Evolutionary conservation across 805 yeast genomes (phyloP), one percentile per base, ranked within the genome.

Genomic region (Zygosaccharomyces bisporus): DNA sequence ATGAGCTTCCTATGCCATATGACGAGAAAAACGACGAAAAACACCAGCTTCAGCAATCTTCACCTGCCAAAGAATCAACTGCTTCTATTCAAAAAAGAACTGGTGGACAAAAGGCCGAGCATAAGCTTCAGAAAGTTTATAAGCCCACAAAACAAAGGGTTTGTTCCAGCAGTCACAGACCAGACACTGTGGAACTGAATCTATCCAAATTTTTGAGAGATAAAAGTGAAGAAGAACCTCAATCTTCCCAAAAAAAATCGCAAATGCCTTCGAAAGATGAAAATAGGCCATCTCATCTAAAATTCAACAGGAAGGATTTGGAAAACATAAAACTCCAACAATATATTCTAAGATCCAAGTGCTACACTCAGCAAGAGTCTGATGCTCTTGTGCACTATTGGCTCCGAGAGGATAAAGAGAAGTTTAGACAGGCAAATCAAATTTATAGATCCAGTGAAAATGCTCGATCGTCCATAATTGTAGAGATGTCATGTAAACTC

Each of bases 391-490:
- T 41, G 12, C 34, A 32, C 21, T 23, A 31, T n/a, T 47, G 51
- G 48, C 19, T 41, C 7, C 21, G 24, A 36, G 35, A 24, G 10
- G 44, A 47, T 42, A 44, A 42, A 29, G 32, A 32, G n/a, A 41
- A 44, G 7, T 61, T 60, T 33, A 64, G 59, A 43, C 61, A 58
- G 13, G 66, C 62, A 1, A 77, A 76, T 50, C 71, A 66, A 44
- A 52, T 56, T 1, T 60, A 54, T 2, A 60, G 79, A 40, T 62
- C 72, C 17, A 79, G 74, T 53, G 78, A 71, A 6, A 81, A 77
- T 27, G 61, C 80, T 3, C 56, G 78, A 21, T 50, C 64, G 1
- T 79, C 77, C 45, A 77, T 83, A 72, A 64, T 69, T 4, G 47
- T 81, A 0, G 67, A 67, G 12, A 54, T 77, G 14, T 71, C 82